phyloP scores from a whole-genome alignment of 2,329 filamentous ascomycete genomes.

The Aspergillus tamarii region DNA sequence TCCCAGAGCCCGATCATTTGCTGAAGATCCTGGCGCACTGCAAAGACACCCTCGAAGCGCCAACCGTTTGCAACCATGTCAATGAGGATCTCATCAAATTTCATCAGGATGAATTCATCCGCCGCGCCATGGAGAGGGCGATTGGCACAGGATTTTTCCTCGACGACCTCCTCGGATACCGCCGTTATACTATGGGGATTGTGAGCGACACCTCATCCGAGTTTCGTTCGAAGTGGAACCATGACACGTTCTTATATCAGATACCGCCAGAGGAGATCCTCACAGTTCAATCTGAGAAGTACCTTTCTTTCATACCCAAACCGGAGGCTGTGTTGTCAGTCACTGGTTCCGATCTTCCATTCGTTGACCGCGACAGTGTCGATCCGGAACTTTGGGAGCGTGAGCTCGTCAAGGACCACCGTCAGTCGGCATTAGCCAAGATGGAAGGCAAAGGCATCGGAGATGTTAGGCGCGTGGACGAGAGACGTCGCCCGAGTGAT shows the following conservation, averaged over 20 bases:
- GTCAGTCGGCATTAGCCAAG: conserved; percentile 36
- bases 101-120: conserved; percentile 35
- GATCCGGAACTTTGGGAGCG: conserved; percentile 26
- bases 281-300: conserved; percentile 40
- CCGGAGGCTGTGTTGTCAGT: conserved; percentile 18
- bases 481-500: conserved; percentile 26
- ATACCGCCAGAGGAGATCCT: conserved; percentile 34
- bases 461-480: conserved; percentile 35
- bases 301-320: conserved; percentile 31
- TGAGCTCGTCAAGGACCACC: conserved; percentile 34
- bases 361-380: conserved; percentile 24
- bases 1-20: conserved; percentile 41
- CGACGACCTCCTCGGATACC: conserved; percentile 35
- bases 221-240: conserved; percentile 36
- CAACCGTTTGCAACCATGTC: conserved; percentile 29
- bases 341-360: conserved; percentile 27
- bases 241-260: conserved; percentile 33
- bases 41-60: conserved; percentile 36
- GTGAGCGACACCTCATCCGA: conserved; percentile 25
- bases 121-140: conserved; percentile 24
- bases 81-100: conserved; percentile 30
- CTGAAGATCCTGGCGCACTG: conserved; percentile 37
- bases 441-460: conserved; percentile 40
- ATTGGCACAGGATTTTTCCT: conserved; percentile 15
- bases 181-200: conserved; percentile 29